phyloP scores from a whole-genome alignment of 805 yeast genomes.

The Myxozyma udenii region DNA sequence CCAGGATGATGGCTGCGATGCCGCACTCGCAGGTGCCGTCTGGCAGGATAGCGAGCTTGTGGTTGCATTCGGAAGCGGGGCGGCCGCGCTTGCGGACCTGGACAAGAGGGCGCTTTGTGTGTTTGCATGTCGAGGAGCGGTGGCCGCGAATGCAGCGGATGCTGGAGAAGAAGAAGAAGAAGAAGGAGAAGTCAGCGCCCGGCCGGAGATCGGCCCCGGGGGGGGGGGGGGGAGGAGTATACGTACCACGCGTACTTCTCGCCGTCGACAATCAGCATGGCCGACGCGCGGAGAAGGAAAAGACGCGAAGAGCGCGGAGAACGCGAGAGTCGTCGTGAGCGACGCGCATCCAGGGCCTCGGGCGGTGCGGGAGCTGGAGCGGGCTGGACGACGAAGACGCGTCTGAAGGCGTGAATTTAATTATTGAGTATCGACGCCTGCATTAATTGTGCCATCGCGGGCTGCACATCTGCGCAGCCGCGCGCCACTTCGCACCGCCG shows the following conservation, averaged over 20 bases:
- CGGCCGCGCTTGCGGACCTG: constrained; percentile 90
- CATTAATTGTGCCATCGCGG: too few relatives aligned
- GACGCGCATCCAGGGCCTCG: neutral
- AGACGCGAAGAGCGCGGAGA: neutral
- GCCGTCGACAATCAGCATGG: constrained; percentile 74
- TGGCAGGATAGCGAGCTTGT: constrained; percentile 61
- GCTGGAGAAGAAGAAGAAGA: constrained; percentile 3
- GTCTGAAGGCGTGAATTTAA: neutral
- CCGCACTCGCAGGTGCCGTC: constrained; percentile 57
- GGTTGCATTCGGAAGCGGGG: constrained; percentile 60
- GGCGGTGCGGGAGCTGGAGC: neutral
- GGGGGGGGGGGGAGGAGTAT: constrained; percentile 38
- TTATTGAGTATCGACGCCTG: too few relatives aligned
- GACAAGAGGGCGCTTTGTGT: constrained; percentile 71
- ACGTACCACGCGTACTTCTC: constrained; percentile 70
- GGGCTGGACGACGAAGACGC: neutral
- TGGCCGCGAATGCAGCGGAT: constrained; percentile 89
- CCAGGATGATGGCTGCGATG: constrained; percentile 41
- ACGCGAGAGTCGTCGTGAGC: neutral
- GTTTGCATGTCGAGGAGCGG: constrained; percentile 81
- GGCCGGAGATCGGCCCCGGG: too few relatives aligned
- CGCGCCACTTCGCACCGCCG: neutral
- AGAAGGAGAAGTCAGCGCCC: neutral
- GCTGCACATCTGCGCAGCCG: neutral
- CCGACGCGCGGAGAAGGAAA: too few relatives aligned